Conservation (phyloP, 2,329 filamentous ascomycete species). For the Camillea tinctor region DNA sequence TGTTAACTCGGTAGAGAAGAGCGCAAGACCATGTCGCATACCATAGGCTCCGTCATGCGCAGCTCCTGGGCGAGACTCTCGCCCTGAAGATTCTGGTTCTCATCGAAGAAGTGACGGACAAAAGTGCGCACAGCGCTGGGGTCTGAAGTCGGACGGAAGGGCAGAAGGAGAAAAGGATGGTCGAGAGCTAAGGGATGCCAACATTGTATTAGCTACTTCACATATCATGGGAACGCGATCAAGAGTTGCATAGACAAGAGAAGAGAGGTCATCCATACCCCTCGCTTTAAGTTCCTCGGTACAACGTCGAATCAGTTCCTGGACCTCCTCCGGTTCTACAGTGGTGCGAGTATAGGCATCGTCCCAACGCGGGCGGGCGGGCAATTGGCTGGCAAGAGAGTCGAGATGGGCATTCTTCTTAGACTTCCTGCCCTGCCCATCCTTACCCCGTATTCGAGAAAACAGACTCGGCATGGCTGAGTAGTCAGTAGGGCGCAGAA, state of each 20-base stretch:
- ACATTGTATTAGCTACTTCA: constrained; percentile 10
- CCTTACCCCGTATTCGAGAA: constrained; percentile 71
- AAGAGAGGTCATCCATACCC: constrained; percentile 73
- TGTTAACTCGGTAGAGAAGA: constrained; percentile 25
- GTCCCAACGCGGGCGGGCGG: constrained; percentile 76
- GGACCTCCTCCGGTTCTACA: constrained; percentile 86
- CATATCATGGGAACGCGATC: not conserved
- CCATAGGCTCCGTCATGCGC: constrained; percentile 90
- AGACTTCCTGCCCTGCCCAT: constrained; percentile 58
- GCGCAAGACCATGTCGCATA: constrained; percentile 44
- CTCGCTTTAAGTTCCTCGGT: constrained; percentile 89
- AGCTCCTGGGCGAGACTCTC: constrained; percentile 79
- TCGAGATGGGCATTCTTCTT: constrained; percentile 64
- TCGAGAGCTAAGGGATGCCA: constrained; percentile 64
- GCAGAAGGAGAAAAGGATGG: constrained; percentile 87
- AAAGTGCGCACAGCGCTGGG: constrained; percentile 90
- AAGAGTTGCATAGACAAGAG: constrained; percentile 1
- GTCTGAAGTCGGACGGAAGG: constrained; percentile 91
- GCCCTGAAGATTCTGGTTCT: constrained; percentile 62
- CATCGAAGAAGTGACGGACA: constrained; percentile 86
- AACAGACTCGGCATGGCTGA: constrained; percentile 62
- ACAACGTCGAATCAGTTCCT: constrained; percentile 80
- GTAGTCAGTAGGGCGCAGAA: constrained; percentile 26
- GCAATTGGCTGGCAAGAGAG: constrained; percentile 49
- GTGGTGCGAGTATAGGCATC: constrained; percentile 82